Evolutionary conservation across 352 stramenopile genomes (phyloP).

Genomic region (Phytophthora cajani): DNA sequence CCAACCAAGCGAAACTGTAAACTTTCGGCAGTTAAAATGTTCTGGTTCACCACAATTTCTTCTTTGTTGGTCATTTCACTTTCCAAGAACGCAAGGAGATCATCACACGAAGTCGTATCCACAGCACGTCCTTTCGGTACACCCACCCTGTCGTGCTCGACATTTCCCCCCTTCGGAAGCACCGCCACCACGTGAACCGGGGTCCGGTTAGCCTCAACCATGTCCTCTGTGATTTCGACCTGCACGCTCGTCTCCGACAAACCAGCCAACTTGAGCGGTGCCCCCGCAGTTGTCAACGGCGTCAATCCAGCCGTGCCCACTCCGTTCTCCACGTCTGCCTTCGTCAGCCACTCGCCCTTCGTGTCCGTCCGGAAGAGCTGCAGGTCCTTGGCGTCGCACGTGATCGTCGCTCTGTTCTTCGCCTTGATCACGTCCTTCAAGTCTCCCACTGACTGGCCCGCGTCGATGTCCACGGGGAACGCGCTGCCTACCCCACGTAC

Average conservation of each 20-base stretch:
- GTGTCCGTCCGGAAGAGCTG: too few species aligned
- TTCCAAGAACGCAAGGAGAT: conserved; percentile 31
- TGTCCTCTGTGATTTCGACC: too few species aligned
- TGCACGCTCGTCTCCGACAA: too few species aligned
- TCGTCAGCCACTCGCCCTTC: too few species aligned
- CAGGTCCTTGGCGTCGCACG: too few species aligned
- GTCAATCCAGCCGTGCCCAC: not conserved
- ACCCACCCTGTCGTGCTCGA: not conserved
- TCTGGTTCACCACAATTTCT: not conserved
- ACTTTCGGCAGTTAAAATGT: conserved; percentile 19
- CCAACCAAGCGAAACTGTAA: conserved; percentile 24
- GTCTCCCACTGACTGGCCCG: not conserved
- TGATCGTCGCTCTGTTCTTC: too few species aligned
- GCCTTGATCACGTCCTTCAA: too few species aligned
- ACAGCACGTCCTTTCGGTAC: conserved; percentile 19
- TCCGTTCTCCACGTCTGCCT: conserved; percentile 7
- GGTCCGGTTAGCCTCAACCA: too few species aligned
- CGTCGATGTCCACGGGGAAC: not conserved
- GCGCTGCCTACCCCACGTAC: too few species aligned
- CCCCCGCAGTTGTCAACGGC: too few species aligned
- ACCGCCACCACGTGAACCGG: not conserved
- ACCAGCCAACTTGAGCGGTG: too few species aligned
- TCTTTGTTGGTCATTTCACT: conserved; percentile 23
- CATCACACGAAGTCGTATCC: conserved; percentile 26
- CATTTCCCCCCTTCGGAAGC: not conserved